Base-by-base conservation (phyloP, 2,329 filamentous ascomycete species). In the Alternaria incomplexa region DNA sequence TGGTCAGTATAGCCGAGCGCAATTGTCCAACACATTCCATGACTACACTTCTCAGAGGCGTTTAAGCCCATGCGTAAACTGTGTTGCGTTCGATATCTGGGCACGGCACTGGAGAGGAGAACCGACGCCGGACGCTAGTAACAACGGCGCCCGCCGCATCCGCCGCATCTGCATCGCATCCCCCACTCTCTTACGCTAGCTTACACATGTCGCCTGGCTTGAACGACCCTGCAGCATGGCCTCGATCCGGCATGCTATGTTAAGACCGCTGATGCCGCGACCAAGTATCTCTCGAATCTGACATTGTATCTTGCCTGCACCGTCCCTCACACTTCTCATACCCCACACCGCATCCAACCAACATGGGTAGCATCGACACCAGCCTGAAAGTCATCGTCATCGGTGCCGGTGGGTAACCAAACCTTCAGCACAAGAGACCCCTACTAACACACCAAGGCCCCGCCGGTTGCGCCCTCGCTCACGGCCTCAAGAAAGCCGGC, bases 381-480 rank as follows among this genome's bases (percentile, higher is more conserved):
- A 36, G n/a, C 13, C 12, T 73, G 62, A 73, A 69, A 30, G 69
- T 73, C 8, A 60, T 74, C n/a, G 61, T 74, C 12, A 69, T 74
- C 8, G 72, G 72, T 45, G 72, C 72, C 59, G 72, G 72, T 73
- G 50, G n/a, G 13, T 15, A 23, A 13, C 2, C 15, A 12, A 4
- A 5, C 11, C 28, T 6, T 5, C 13, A 1, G 5, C 28, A 12
- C 20, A 12, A 40, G 1, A 36, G 1, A 25, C 6, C 5, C 12
- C 6, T 22, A 22, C 50, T 62, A 6, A 64, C 50, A 62, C 30
- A 5, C 26, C 8, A 58, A 83, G 81, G 81, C 15, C 80, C 78
- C 46, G 81, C 80, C 15, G 81, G 81, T 9, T 80, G 81, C 56
- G 75, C 79, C 1, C 72, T 81, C 23, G 81, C 81, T 6, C 80